A percentile compares a stretch with the other conserved stretches of the same genome.
phyloP scores from a whole-genome alignment of 441 rosid species.

The Adansonia madagascariensis region DNA sequence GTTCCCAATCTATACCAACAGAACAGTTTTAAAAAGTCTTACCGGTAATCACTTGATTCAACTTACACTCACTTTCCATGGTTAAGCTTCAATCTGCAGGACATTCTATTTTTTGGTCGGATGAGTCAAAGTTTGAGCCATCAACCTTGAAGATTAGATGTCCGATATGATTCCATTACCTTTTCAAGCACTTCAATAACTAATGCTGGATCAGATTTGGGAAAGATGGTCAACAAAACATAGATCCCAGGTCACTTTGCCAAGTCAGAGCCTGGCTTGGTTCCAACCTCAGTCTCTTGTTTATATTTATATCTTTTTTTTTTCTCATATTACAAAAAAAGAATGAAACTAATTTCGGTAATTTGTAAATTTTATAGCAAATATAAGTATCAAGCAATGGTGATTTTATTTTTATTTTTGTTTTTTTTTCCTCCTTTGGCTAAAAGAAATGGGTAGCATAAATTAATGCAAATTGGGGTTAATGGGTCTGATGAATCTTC shows the following conservation, averaged over 20 bases:
- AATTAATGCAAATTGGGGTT: background rate
- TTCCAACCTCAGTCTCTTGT: background rate
- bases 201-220: background rate
- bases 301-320: background rate
- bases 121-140: background rate
- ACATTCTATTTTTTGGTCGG: background rate
- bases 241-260: background rate
- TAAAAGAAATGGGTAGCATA: background rate
- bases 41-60: conserved; percentile 3
- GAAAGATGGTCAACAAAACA: background rate
- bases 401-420: no score
- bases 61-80: background rate
- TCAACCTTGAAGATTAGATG: background rate
- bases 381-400: background rate
- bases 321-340: background rate
- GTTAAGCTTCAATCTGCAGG: background rate
- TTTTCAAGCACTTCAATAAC: background rate
- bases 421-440: background rate
- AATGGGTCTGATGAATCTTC: background rate
- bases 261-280: background rate
- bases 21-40: conserved; percentile 8
- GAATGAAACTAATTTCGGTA: no score
- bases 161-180: background rate
- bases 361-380: background rate
- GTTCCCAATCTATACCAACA: conserved; percentile 51